Percentiles rank a stretch among this genome's conserved stretches.
phyloP scores from a whole-genome alignment of 2,329 filamentous ascomycete genomes.

The Ophiobolus disseminans region DNA sequence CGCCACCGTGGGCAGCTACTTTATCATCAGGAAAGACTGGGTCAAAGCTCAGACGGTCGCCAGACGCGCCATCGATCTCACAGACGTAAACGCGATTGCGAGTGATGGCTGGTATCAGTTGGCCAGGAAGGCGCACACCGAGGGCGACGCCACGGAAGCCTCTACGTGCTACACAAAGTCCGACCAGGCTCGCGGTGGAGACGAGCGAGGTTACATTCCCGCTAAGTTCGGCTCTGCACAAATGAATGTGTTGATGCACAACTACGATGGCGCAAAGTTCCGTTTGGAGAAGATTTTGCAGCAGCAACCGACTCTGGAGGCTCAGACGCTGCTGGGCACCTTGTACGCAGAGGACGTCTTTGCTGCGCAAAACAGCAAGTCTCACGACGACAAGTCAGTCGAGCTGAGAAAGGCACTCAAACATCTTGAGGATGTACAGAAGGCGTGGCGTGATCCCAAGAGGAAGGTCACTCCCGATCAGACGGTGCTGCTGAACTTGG shows the following conservation, averaged over 20 bases:
- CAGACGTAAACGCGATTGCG: constrained; percentile 93
- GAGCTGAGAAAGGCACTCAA: constrained; percentile 87
- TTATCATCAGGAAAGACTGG: constrained; percentile 81
- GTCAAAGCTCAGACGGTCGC: constrained; percentile 84
- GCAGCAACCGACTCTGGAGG: constrained; percentile 81
- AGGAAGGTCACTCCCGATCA: constrained; percentile 82
- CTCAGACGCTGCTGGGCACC: constrained; percentile 89
- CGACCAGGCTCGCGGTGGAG: constrained; percentile 88
- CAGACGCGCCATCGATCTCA: constrained; percentile 92
- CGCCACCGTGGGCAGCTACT: constrained; percentile 88
- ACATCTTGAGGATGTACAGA: constrained; percentile 82
- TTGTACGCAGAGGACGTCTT: constrained; percentile 96
- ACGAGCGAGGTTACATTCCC: constrained; percentile 89
- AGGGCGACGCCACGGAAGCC: constrained; percentile 75
- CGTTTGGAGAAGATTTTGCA: constrained; percentile 93
- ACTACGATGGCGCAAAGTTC: constrained; percentile 91
- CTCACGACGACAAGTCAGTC: constrained; percentile 84
- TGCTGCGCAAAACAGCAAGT: constrained; percentile 71
- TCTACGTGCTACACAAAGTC: constrained; percentile 87
- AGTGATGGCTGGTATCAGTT: constrained; percentile 98
- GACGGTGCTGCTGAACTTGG: constrained; percentile 88
- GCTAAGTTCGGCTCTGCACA: constrained; percentile 95
- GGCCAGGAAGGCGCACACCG: constrained; percentile 87
- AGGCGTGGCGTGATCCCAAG: constrained; percentile 91
- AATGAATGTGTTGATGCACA: constrained; percentile 81